Percentiles rank a stretch among this genome's conserved stretches.
phyloP scores from a whole-genome alignment of 768 basidiomycete genomes.

The Phlegmacium glaucopus region DNA sequence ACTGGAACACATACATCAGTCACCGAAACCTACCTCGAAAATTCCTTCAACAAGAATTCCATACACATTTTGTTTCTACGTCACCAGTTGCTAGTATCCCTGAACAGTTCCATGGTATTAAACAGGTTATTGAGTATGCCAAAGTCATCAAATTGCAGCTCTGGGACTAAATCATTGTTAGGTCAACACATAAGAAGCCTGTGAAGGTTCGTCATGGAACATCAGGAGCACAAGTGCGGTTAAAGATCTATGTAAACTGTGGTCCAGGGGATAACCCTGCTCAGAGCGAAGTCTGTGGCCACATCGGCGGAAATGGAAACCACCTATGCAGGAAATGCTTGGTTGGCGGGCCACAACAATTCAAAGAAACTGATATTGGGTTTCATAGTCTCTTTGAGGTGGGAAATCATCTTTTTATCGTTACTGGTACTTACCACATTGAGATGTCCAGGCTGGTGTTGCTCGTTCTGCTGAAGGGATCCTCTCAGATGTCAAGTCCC shows the following conservation, averaged over 20 bases:
- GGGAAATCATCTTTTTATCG: not conserved
- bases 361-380: slow-evolving; percentile 25
- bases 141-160: not conserved
- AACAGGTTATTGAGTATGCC: slow-evolving; percentile 17
- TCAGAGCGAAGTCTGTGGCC: slow-evolving; percentile 29
- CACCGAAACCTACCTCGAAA: slow-evolving; percentile 23
- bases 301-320: slow-evolving; percentile 34
- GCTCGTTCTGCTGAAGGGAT: slow-evolving; percentile 1
- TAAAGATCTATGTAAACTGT: slow-evolving; percentile 7
- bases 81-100: slow-evolving; percentile 23
- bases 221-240: not conserved
- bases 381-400: slow-evolving; percentile 24
- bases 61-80: slow-evolving; percentile 16
- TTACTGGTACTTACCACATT: not conserved
- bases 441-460: slow-evolving; percentile 2
- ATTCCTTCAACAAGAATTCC: slow-evolving; percentile 29
- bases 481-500: not conserved
- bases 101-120: slow-evolving; percentile 27
- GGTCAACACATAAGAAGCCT: slow-evolving; percentile 4
- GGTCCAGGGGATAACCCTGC: slow-evolving; percentile 30
- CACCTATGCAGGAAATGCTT: slow-evolving; percentile 29
- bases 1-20: slow-evolving; percentile 26
- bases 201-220: not conserved
- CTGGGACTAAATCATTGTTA: not conserved
- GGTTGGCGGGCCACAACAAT: slow-evolving; percentile 23